Base-by-base conservation (phyloP, 768 basidiomycete species). In the Phanerochaete sordida region DNA sequence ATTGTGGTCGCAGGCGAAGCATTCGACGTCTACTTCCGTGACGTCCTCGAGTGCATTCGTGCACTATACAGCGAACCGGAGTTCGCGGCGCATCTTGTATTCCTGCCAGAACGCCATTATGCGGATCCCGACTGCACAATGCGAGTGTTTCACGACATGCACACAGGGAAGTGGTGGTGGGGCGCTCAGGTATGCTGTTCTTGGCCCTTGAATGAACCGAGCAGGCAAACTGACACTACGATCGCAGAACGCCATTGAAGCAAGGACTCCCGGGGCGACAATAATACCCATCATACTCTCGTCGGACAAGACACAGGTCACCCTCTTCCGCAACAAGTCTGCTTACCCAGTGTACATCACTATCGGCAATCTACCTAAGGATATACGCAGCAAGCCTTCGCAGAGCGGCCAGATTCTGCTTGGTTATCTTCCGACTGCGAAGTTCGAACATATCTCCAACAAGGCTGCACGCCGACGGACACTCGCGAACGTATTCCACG, bases 141-240 rank as follows among this genome's bases (percentile, higher is more conserved):
- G 1, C 62, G 72, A 0, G 19, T 79, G 1, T 80, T 71, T 59
- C 62, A 66, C 61, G 79, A 82, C 39, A 74, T 81, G 73, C 71
- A 80, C 44, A 81, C 79, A 0, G 78, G 77, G 0, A 72, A 74
- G 44, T 83, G 81, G 81, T 81, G 80, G 81, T 81, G 80, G 79
- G 49, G 45, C 3, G 76, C 71, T 1, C 81, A 82, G 71, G 56
- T 56, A 23, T 9, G 56, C 28, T 27, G 24, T 6, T 12, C 50
- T 24, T 15, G 8, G 15, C 24, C 9, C n/a, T 13, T 19, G n/a
- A 48, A 24, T 61, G 3, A 55, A 61, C 23, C 16, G 56, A 23
- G 62, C 66, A 43, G 62, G 53, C 26, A 37, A 8, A 39, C n/a
- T 7, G 16, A 35, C 30, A 7, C 24, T 23, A n/a, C 30, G 62